phyloP scores from a whole-genome alignment of 1,284 basidiomycete genomes.

The Thecaphora thlaspeos region DNA sequence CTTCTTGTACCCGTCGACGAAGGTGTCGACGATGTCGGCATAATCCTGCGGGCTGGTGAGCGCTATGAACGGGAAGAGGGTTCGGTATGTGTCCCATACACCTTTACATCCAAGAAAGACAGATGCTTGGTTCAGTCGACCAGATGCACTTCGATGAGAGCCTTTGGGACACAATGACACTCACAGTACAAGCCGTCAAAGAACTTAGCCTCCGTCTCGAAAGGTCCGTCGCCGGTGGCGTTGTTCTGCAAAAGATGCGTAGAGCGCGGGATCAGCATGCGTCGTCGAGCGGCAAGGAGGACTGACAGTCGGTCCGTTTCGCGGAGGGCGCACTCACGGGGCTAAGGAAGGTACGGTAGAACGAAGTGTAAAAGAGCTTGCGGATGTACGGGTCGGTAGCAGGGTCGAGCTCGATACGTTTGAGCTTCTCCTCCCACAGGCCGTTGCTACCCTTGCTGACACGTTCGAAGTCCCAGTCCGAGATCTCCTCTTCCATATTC shows the following conservation, averaged over 20 bases:
- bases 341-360: slow-evolving; percentile 49
- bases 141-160: no score
- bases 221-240: slow-evolving; percentile 30
- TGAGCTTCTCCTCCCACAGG: slow-evolving; percentile 46
- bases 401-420: slow-evolving; percentile 33
- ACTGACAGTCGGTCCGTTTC: background rate
- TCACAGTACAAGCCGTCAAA: slow-evolving; percentile 46
- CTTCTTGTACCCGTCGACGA: slow-evolving; percentile 48
- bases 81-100: slow-evolving; percentile 40
- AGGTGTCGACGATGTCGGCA: slow-evolving; percentile 46
- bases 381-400: slow-evolving; percentile 36
- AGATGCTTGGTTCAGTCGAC: no score
- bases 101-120: no score
- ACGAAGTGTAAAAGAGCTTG: slow-evolving; percentile 43
- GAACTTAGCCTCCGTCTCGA: slow-evolving; percentile 26
- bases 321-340: slow-evolving; percentile 20
- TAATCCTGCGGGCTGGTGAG: slow-evolving; percentile 40
- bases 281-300: background rate
- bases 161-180: no score
- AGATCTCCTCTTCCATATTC: slow-evolving; percentile 46
- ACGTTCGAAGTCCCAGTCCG: slow-evolving; percentile 31
- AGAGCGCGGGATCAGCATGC: no score
- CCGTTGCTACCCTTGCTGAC: slow-evolving; percentile 22
- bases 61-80: slow-evolving; percentile 45
- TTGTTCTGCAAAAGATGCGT: no score